phyloP scores from a whole-genome alignment of 1,284 basidiomycete genomes.

The Erythrobasidium hasegawianum region DNA sequence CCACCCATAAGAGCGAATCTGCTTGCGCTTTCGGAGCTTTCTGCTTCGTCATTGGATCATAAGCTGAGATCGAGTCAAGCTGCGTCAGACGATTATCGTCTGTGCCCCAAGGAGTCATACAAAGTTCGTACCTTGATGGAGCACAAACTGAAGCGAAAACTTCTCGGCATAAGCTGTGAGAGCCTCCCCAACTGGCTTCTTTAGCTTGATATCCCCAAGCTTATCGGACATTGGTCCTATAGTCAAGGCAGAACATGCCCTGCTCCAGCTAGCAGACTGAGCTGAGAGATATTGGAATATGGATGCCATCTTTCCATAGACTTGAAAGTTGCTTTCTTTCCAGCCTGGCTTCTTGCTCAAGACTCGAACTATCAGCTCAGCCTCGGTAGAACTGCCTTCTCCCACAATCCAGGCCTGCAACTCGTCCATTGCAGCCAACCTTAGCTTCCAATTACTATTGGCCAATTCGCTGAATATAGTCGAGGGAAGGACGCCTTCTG shows the following conservation, averaged over 20 bases:
- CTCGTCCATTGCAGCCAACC: constrained; percentile 80
- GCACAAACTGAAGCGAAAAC: constrained; percentile 88
- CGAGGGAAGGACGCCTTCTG: constrained; percentile 68
- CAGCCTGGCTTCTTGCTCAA: constrained; percentile 86
- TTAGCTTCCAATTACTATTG: constrained; percentile 88
- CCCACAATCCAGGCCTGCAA: constrained; percentile 78
- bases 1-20: constrained; percentile 86
- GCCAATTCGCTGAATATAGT: constrained; percentile 68
- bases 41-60: constrained; percentile 84
- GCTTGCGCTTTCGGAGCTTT: constrained; percentile 97
- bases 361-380: constrained; percentile 85
- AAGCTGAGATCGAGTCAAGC: constrained; percentile 58
- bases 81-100: constrained; percentile 21
- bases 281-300: constrained; percentile 72
- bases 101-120: neutral
- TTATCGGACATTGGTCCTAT: constrained; percentile 89
- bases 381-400: constrained; percentile 63
- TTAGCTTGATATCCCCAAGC: constrained; percentile 92
- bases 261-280: constrained; percentile 74
- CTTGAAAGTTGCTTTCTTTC: constrained; percentile 98
- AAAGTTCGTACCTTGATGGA: constrained; percentile 70
- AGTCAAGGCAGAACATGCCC: constrained; percentile 76
- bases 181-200: constrained; percentile 92
- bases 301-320: constrained; percentile 78
- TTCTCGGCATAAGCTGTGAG: constrained; percentile 80